phyloP scores from a whole-genome alignment of 2,329 filamentous ascomycete genomes.

The Fusarium nodosum region DNA sequence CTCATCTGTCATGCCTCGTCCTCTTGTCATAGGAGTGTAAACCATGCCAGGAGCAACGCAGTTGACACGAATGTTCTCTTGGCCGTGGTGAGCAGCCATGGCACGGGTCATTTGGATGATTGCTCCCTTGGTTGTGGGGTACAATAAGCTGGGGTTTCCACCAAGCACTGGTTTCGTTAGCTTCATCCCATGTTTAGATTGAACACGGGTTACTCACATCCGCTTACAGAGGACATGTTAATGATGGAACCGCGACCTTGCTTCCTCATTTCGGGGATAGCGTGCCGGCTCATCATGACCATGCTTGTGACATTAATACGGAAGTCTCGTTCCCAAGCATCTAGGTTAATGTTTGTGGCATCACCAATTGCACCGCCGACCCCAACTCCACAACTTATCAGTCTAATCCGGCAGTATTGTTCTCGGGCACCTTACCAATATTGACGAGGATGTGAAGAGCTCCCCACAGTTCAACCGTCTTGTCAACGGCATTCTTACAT shows the following conservation, averaged over 20 bases:
- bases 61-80: slow-evolving; percentile 14
- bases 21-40: slow-evolving; percentile 16
- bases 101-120: slow-evolving; percentile 19
- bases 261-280: slow-evolving; percentile 18
- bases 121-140: slow-evolving; percentile 19
- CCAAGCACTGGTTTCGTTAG: slow-evolving; percentile 7
- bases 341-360: slow-evolving; percentile 10
- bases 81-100: slow-evolving; percentile 13
- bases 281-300: slow-evolving; percentile 18
- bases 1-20: slow-evolving; percentile 18
- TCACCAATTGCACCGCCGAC: slow-evolving; percentile 15
- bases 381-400: neutral
- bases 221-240: slow-evolving; percentile 18
- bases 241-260: slow-evolving; percentile 13
- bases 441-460: slow-evolving; percentile 19
- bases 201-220: neutral
- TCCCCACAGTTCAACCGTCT: slow-evolving; percentile 10
- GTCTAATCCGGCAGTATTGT: neutral
- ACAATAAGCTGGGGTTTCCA: slow-evolving; percentile 9
- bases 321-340: slow-evolving; percentile 20
- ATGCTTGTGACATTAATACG: slow-evolving; percentile 21
- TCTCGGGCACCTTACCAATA: neutral
- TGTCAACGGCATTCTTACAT: slow-evolving; percentile 16
- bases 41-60: slow-evolving; percentile 20
- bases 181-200: neutral